Evolutionary conservation across 2,329 filamentous ascomycete genomes (phyloP).

Genomic region (Penicillium frequentans): DNA sequence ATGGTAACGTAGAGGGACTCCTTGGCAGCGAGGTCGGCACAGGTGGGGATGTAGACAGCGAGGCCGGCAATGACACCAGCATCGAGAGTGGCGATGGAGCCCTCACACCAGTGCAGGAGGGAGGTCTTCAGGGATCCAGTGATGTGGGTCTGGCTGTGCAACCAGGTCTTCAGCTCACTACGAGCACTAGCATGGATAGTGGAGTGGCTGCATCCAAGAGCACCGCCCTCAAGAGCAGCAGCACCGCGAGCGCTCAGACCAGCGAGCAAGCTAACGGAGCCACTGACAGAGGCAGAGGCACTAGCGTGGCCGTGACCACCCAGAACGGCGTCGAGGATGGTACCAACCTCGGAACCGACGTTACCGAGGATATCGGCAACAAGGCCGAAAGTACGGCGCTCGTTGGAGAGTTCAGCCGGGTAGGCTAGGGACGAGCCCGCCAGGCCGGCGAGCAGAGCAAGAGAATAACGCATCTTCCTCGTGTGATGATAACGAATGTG

Average conservation of each 20-base stretch:
- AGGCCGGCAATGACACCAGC: conserved; percentile 32
- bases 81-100: conserved; percentile 24
- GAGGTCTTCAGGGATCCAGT: conserved; percentile 29
- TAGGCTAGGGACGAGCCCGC: conserved; percentile 33
- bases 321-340: conserved; percentile 21
- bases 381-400: conserved; percentile 28
- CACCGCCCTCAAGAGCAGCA: conserved; percentile 37
- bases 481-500: conserved; percentile 19
- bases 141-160: conserved; percentile 26
- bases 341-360: background rate
- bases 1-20: conserved; percentile 36
- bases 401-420: conserved; percentile 27
- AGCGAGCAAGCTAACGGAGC: conserved; percentile 22
- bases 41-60: conserved; percentile 34
- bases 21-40: conserved; percentile 36
- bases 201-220: conserved; percentile 33
- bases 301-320: conserved; percentile 19
- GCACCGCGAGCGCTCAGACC: conserved; percentile 35
- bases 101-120: conserved; percentile 34
- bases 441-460: conserved; percentile 36
- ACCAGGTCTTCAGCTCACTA: conserved; percentile 30
- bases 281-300: conserved; percentile 13
- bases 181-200: conserved; percentile 29
- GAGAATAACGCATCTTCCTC: conserved; percentile 24
- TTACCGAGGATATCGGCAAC: background rate